Base-by-base conservation (phyloP, 2,329 filamentous ascomycete species). In the Colletotrichum tofieldiae region DNA sequence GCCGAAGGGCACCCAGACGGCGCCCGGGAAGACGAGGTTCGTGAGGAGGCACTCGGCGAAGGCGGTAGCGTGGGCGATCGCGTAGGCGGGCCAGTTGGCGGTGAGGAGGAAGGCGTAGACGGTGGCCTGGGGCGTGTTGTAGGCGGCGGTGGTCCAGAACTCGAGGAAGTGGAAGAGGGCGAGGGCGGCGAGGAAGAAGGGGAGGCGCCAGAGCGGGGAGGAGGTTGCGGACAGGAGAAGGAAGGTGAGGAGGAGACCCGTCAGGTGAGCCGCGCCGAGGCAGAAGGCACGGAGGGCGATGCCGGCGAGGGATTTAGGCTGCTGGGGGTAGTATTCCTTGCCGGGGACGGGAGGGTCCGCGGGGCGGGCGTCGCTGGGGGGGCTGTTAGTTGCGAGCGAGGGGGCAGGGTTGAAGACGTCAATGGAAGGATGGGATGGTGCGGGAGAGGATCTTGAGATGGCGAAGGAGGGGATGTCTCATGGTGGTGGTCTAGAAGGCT, bases 121-220 rank as follows among this genome's bases (percentile, higher is more conserved):
- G 32, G 87, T 89, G 26, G 94, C 94, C 63, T 91, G 87, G 20
- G 88, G 87, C 0, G 94, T 94, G 82, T 98, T 98, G 84, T 93
- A 94, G 67, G 88, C 86, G 11, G 96, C 95, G 0, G 96, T 98
- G 41, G 92, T 94, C 87, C 92, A 97, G 86, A 95, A 99, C 83
- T 99, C 96, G 81, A 98, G 91, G 83, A 98, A 98, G 86, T 99
- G 96, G 84, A 98, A 98, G 39, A 93, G 77, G 35, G 92, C 89
- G 59, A 98, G 91, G 18, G 91, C 85, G 63, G 85, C 84, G 59
- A 93, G 78, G 84, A 96, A 96, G 80, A 92, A 90, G 39, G 90
- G 88, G 9, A 89, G 80, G 68, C 91, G 89, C 90, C 90, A 92
- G 67, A 89, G 81, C 29, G 88, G 86, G 43, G 83, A 85, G 18